Base-by-base conservation (phyloP, 345 rosid genomes). In the Capsella bursapastoris region DNA sequence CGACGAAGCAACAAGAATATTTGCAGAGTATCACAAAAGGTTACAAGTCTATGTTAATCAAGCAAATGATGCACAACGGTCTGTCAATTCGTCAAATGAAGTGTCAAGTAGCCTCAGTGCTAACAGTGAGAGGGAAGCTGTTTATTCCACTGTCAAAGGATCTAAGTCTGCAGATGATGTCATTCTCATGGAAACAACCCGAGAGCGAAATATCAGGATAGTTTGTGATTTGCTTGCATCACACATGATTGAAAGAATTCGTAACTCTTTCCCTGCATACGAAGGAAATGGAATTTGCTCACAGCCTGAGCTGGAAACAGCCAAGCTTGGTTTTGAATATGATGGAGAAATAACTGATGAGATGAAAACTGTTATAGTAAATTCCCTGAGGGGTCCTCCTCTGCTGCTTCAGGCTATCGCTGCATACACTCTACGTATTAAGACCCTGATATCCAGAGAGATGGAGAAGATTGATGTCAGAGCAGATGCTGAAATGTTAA, bases 121-220 rank as follows among this genome's bases (percentile, higher is more conserved):
- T 49, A 82, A 78, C 73, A 77, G 72, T 71, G 90, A 88, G 57
- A 91, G 83, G 72, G 98, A 91, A 74, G 82, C 96, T 74, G 86
- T 91, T 71, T 94, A 90, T 82, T 94, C 97, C 31, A 91, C 97
- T 69, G 89, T 94, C 59, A 91, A 87, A 83, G 93, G 96, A 45
- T 67, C 78, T 7, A 92, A 90, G 79, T 82, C 92, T 74, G 84
- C 84, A 4, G 97, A 90, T 72, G 97, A 89, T 81, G 78, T 92
- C 58, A 84, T 95, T 81, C 92, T 95, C 57, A 85, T 92, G 72
- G 99, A 92, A 85, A 95, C 96, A 40, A 67, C 85, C 3, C 77
- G 79, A 43, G 97, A 90, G 80, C 84, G 89, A 77, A 84, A 89
- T 83, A 83, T 95, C 34, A 83, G 93, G 77, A 90, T 85, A 82